phyloP scores from a whole-genome alignment of 805 yeast species.

The Cyberlindnera veronae region DNA sequence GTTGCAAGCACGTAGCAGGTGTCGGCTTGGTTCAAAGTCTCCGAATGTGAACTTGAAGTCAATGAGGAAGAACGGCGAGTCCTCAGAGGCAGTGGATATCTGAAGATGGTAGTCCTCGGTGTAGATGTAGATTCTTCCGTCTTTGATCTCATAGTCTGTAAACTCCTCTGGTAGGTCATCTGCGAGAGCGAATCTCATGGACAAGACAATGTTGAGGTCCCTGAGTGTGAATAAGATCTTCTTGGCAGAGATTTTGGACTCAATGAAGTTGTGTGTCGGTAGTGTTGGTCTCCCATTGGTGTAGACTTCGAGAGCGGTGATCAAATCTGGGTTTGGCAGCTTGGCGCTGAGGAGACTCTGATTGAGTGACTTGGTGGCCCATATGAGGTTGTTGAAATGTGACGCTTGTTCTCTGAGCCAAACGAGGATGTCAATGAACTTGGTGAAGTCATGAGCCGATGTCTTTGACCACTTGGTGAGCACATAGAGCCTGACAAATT shows the following conservation, averaged over 20 bases:
- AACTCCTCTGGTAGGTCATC: constrained; percentile 61
- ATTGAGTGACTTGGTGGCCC: constrained; percentile 65
- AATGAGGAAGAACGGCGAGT: constrained; percentile 71
- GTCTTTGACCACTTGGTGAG: constrained; percentile 81
- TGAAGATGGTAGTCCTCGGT: constrained; percentile 68
- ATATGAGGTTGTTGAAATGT: constrained; percentile 57
- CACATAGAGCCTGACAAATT: constrained; percentile 80
- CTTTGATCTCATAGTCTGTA: constrained; percentile 56
- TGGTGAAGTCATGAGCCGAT: constrained; percentile 64
- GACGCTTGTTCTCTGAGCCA: constrained; percentile 83
- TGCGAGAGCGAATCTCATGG: constrained; percentile 70
- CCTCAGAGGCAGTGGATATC: constrained; percentile 68
- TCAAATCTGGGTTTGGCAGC: constrained; percentile 85
- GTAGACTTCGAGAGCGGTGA: constrained; percentile 83
- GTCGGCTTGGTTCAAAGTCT: constrained; percentile 27
- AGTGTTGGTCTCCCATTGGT: constrained; percentile 73
- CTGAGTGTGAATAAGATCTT: constrained; percentile 58
- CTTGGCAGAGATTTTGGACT: constrained; percentile 47
- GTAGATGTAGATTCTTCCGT: constrained; percentile 70
- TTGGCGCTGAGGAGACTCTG: constrained; percentile 82
- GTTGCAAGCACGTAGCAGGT: constrained; percentile 56
- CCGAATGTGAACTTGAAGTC: constrained; percentile 55
- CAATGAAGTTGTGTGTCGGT: constrained; percentile 58
- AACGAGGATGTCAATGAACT: constrained; percentile 78
- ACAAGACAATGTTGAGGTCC: constrained; percentile 68